Base-by-base conservation (phyloP, 108 stramenopile species). In the Pseudonitzschia multiseries region DNA sequence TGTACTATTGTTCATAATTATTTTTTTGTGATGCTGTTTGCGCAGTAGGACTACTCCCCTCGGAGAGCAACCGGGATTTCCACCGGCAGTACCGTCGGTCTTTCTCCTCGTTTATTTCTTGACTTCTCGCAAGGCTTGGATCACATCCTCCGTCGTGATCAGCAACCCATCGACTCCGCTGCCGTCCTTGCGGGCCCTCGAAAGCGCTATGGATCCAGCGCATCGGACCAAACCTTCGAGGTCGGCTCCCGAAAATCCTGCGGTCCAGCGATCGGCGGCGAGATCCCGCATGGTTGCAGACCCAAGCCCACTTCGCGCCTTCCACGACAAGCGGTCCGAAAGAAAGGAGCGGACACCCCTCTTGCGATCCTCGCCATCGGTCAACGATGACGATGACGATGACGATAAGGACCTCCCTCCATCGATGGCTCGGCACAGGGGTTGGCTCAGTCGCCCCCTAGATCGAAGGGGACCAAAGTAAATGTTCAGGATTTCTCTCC, bases 161-260 rank as follows among this genome's bases (percentile, higher is more conserved):
- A 89, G 44, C 26, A 86, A 63, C 42, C 78, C 74, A 42, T 89
- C 88, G 4, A 88, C 65, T 8, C 84, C 86, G 56, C 70, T 78
- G 33, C 91, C 87, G 42, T 87, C 85, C 57, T 69, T 70, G 32
- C 88, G 72, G 4, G 73, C 79, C 46, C 88, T 72, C 1, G 84
- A 78, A 22, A 97, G 72, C 28, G 93, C 91, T 14, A 91, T 77
- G 20, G 87, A 90, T 21, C 89, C 91, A 70, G 96, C 91, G 66
- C 89, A 90, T 59, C 92, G 83, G n/a, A 93, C 92, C 42, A 96
- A 83, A 17, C 92, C 96, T 44, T 90, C 87, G 54, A 96, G 69
- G 60, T 96, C 96, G 41, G 91, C 89, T 41, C 97, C 97, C 12
- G 90, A 88, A 71, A 94, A 96, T 20, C 92, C 92, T 52, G 73